Conservation (phyloP, 345 rosid genomes). For the Viola odorata region DNA sequence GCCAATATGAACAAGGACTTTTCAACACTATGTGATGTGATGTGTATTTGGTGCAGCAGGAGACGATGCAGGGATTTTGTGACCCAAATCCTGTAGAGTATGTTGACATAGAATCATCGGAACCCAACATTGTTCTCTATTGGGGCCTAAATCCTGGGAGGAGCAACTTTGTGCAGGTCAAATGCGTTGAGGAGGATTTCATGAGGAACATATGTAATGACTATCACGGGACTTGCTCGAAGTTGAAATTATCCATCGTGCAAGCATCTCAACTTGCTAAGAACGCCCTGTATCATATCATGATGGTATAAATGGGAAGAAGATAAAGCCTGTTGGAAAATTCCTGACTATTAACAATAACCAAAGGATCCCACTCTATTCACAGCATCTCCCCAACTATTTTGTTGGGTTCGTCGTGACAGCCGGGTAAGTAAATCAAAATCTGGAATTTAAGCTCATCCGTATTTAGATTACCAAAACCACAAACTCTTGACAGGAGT, state of each 20-base stretch:
- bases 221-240: slow-evolving; percentile 31
- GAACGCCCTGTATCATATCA: slow-evolving; percentile 15
- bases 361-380: slow-evolving; percentile 30
- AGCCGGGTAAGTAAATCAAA: no score
- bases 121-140: slow-evolving; percentile 37
- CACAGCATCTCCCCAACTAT: slow-evolving; percentile 37
- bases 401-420: slow-evolving; percentile 30
- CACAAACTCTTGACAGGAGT: no score
- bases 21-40: slow-evolving; percentile 1
- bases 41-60: slow-evolving; percentile 34
- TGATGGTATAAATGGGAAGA: slow-evolving; percentile 22
- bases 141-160: slow-evolving; percentile 45
- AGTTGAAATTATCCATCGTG: slow-evolving; percentile 36
- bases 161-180: slow-evolving; percentile 22
- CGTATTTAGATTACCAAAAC: no score
- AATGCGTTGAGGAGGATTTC: slow-evolving; percentile 37
- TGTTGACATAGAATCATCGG: slow-evolving; percentile 22
- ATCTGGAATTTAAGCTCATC: no score
- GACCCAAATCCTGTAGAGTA: slow-evolving; percentile 57
- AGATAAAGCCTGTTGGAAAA: slow-evolving; percentile 42
- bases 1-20: neutral
- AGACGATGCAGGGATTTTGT: slow-evolving; percentile 40
- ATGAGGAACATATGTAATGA: slow-evolving; percentile 32
- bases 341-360: slow-evolving; percentile 29
- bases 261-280: slow-evolving; percentile 36